These are phyloP conservation scores for Chamaecyparis obtusa DNA, from an alignment of 75 land plant species.

Conservation along the genomic window DNA sequence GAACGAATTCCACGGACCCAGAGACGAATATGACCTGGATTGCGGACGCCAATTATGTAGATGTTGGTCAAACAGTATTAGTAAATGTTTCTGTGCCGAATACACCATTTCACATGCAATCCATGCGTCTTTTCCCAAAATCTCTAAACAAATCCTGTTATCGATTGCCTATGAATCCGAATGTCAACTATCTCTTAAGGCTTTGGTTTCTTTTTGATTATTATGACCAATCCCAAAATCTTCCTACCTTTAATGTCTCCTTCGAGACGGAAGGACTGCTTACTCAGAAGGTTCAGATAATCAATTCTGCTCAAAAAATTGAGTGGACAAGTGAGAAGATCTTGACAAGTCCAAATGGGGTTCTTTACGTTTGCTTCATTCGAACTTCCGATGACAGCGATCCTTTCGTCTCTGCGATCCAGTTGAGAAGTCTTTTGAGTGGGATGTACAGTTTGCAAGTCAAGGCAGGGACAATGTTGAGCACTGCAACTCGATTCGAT, in stretches of 20 bases:
- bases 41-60: background rate
- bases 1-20: background rate
- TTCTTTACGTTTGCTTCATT: background rate
- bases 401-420: conserved; percentile 5
- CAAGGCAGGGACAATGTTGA: background rate
- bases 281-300: background rate
- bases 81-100: background rate
- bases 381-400: background rate
- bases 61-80: background rate
- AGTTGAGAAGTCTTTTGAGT: background rate
- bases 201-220: background rate
- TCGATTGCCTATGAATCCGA: background rate
- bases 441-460: background rate
- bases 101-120: background rate
- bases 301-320: background rate
- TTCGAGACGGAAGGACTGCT: background rate
- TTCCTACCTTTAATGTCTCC: background rate
- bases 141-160: background rate
- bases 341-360: background rate
- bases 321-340: background rate
- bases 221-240: background rate
- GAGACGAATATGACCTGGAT: background rate
- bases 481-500: background rate
- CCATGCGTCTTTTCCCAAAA: background rate
- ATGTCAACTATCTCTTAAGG: background rate